Conservation (phyloP, 352 stramenopile genomes). For the Phytophthora pisi region DNA sequence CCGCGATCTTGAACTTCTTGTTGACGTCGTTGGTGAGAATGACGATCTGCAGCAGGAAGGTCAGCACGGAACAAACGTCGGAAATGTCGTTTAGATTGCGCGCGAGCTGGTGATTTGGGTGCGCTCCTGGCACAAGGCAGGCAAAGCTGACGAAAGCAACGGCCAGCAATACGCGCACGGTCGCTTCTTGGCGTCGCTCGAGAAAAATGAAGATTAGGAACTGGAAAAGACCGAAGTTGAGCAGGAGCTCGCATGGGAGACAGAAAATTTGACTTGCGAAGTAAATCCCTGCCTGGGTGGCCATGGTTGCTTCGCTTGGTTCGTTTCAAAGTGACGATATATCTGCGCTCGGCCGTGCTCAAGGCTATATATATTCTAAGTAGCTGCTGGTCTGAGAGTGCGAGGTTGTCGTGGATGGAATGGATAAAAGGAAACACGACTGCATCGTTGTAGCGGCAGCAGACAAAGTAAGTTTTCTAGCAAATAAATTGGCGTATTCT, state of each 20-base stretch:
- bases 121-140: neutral
- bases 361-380: neutral
- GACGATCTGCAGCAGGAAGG: constrained; percentile 37
- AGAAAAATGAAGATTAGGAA: neutral
- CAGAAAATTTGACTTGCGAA: constrained; percentile 2
- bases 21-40: constrained; percentile 23
- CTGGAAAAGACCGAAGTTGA: constrained; percentile 3
- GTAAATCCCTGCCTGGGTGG: neutral
- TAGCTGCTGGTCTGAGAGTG: neutral
- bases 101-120: constrained; percentile 7
- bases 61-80: constrained; percentile 30
- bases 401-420: neutral
- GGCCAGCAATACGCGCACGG: neutral
- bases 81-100: constrained; percentile 35
- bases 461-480: too few species aligned
- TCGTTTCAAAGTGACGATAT: neutral
- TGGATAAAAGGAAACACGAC: neutral
- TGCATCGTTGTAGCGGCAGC: too few species aligned
- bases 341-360: neutral
- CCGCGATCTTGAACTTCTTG: constrained; percentile 12
- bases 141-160: constrained; percentile 27
- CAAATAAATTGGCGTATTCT: too few species aligned
- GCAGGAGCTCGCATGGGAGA: neutral
- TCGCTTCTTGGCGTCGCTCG: neutral
- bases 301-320: neutral